These are phyloP conservation scores for Closterium sp. DNA, from an alignment of 139 green algal genomes.

Conservation along the genomic window DNA sequence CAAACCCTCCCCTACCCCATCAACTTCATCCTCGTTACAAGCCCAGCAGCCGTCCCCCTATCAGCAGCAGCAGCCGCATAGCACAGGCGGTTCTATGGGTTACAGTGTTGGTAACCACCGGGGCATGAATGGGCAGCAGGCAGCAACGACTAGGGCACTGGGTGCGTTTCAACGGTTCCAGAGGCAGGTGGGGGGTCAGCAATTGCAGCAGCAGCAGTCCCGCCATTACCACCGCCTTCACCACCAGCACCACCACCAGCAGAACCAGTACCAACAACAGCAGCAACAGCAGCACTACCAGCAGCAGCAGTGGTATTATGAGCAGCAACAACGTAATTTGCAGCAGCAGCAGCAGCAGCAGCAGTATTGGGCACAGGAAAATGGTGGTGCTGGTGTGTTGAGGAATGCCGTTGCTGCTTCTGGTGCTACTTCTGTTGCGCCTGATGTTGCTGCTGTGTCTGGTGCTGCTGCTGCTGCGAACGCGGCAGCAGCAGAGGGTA, in stretches of 20 bases:
- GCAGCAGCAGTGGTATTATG: not conserved
- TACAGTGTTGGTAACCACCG: not conserved
- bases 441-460: no score
- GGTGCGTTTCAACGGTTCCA: not conserved
- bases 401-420: no score
- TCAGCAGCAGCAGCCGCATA: not conserved
- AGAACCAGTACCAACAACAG: not conserved
- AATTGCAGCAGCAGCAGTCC: not conserved
- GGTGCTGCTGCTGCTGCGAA: no score
- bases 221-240: not conserved
- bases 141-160: not conserved
- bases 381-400: not conserved
- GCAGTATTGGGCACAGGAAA: not conserved
- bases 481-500: not conserved
- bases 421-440: not conserved
- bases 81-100: not conserved
- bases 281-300: not conserved
- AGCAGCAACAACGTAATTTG: not conserved
- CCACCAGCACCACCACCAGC: not conserved
- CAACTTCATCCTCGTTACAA: not conserved
- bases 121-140: not conserved
- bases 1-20: not conserved
- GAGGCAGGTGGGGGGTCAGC: not conserved
- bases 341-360: not conserved
- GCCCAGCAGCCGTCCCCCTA: not conserved